Conservation (phyloP, 2,329 filamentous ascomycete genomes). For the Fusarium graminum region DNA sequence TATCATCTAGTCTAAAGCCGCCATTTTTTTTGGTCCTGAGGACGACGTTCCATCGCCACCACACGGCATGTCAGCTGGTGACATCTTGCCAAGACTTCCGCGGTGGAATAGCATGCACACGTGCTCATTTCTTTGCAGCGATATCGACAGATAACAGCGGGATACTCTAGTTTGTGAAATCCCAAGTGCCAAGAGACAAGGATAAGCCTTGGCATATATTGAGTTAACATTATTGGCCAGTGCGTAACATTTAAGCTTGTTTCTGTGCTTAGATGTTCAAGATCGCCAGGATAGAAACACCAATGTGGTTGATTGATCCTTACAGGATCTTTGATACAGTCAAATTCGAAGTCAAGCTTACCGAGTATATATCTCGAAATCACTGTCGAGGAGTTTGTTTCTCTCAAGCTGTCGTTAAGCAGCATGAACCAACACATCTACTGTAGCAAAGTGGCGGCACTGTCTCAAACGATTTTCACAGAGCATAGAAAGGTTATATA, state of each 20-base stretch:
- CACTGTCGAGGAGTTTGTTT: too few relatives aligned
- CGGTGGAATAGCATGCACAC: background rate
- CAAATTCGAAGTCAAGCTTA: too few relatives aligned
- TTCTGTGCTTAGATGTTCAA: background rate
- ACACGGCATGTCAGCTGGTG: background rate
- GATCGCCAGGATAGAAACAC: background rate
- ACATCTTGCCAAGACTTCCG: background rate
- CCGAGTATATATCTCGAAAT: background rate
- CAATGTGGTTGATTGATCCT: background rate
- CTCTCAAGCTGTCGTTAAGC: too few relatives aligned
- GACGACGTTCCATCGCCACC: too few relatives aligned
- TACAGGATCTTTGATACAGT: background rate
- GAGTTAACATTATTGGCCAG: background rate
- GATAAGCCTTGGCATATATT: background rate
- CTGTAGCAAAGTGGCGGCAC: too few relatives aligned
- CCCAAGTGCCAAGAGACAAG: background rate
- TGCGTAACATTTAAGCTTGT: constrained; percentile 17
- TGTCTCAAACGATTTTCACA: too few relatives aligned
- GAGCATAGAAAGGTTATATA: too few relatives aligned
- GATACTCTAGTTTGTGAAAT: background rate
- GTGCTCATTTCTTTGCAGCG: background rate
- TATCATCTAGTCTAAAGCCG: too few relatives aligned
- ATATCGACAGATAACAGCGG: background rate
- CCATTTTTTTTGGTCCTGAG: too few relatives aligned
- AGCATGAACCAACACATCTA: too few relatives aligned